phyloP scores from a whole-genome alignment of 805 yeast species.

The Kodamaea laetipori region DNA sequence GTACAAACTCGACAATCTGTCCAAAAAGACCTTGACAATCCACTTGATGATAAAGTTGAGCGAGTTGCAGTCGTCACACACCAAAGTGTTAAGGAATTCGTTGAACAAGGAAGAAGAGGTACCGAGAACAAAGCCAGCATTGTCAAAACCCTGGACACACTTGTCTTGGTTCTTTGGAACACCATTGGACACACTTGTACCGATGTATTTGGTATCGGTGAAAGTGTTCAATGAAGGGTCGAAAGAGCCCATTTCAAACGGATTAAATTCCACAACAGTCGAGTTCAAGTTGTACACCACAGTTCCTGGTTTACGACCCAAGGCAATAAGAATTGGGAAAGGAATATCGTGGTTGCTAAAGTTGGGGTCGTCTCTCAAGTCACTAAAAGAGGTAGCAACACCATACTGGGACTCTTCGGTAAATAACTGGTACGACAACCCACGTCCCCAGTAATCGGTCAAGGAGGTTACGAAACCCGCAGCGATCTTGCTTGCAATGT shows the following conservation, averaged over 20 bases:
- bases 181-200: slow-evolving; percentile 38
- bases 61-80: slow-evolving; percentile 33
- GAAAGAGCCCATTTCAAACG: slow-evolving; percentile 45
- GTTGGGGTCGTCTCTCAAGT: slow-evolving; percentile 27
- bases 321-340: slow-evolving; percentile 39
- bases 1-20: slow-evolving; percentile 24
- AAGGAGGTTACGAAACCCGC: slow-evolving; percentile 72
- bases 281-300: slow-evolving; percentile 34
- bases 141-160: slow-evolving; percentile 41
- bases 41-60: slow-evolving; percentile 29
- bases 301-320: slow-evolving; percentile 39
- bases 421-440: slow-evolving; percentile 67
- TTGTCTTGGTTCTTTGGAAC: slow-evolving; percentile 21
- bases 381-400: slow-evolving; percentile 35
- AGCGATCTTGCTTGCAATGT: slow-evolving; percentile 41
- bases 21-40: slow-evolving; percentile 27
- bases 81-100: slow-evolving; percentile 35
- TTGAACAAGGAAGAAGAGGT: slow-evolving; percentile 44
- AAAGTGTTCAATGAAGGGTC: slow-evolving; percentile 42
- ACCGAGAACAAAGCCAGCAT: slow-evolving; percentile 42
- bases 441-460: slow-evolving; percentile 82
- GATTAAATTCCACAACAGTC: slow-evolving; percentile 43
- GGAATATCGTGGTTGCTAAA: slow-evolving; percentile 44
- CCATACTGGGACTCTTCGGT: slow-evolving; percentile 26
- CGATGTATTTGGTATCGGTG: slow-evolving; percentile 39